These are phyloP conservation scores for Chlorociboria aeruginascens DNA, from an alignment of 495 filamentous ascomycete species.

Conservation along the genomic window DNA sequence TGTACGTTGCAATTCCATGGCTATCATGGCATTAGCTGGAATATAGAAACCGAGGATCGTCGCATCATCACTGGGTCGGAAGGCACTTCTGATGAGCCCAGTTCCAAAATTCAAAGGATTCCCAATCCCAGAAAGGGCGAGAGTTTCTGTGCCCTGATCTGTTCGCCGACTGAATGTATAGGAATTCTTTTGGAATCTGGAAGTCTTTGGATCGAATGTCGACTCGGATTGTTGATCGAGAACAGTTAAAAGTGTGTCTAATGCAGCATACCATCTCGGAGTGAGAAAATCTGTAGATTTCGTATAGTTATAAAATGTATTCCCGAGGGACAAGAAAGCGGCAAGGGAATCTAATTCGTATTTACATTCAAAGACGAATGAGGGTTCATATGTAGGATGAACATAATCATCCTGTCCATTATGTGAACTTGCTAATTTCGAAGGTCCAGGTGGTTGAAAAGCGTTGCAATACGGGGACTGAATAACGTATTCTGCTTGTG, in stretches of 20 bases:
- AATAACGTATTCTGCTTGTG: slow-evolving; percentile 89
- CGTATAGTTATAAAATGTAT: slow-evolving; percentile 75
- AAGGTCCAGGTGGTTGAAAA: slow-evolving; percentile 86
- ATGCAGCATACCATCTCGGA: slow-evolving; percentile 64
- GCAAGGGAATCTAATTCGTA: slow-evolving; percentile 96
- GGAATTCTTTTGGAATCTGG: slow-evolving; percentile 51
- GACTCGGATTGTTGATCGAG: slow-evolving; percentile 67
- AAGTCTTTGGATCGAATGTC: slow-evolving; percentile 61
- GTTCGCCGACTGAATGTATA: slow-evolving; percentile 84
- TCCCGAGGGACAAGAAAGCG: slow-evolving; percentile 75
- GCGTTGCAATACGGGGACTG: slow-evolving; percentile 95
- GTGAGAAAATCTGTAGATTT: slow-evolving; percentile 67
- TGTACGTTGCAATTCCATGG: slow-evolving; percentile 73
- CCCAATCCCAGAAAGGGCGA: slow-evolving; percentile 69
- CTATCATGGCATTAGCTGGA: slow-evolving; percentile 92
- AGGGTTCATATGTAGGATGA: slow-evolving; percentile 74
- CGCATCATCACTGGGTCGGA: slow-evolving; percentile 96
- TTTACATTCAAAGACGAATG: slow-evolving; percentile 92
- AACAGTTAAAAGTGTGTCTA: slow-evolving; percentile 60
- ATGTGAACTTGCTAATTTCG: slow-evolving; percentile 50
- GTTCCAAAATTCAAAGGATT: slow-evolving; percentile 84
- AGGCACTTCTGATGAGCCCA: slow-evolving; percentile 80
- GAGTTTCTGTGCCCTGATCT: slow-evolving; percentile 76
- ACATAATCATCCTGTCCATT: slow-evolving; percentile 76
- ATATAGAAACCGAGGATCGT: slow-evolving; percentile 93